Evolutionary conservation across 306 rosid genomes (phyloP).

Genomic region (Quercus cerris): DNA sequence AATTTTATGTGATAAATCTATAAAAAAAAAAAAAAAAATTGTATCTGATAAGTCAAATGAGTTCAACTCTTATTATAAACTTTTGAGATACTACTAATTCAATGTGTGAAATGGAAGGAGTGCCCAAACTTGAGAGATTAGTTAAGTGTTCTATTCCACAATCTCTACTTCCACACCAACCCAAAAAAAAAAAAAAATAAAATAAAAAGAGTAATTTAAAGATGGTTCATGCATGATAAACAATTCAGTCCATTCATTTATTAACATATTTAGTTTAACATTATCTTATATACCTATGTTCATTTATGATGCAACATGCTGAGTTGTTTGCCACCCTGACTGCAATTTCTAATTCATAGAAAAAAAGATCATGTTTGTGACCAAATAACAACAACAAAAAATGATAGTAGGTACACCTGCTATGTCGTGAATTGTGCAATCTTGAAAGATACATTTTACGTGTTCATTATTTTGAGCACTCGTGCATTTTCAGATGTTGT

Average conservation of each 20-base stretch:
- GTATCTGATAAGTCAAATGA: no score
- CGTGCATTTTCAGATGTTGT: not conserved
- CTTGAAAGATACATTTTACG: not conserved
- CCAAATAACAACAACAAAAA: not conserved
- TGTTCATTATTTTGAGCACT: not conserved
- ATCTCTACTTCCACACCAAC: no score
- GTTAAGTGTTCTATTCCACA: no score
- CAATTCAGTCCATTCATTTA: not conserved
- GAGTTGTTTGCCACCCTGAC: constrained; percentile 48
- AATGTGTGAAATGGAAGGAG: no score
- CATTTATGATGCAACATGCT: constrained; percentile 27
- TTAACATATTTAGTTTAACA: not conserved
- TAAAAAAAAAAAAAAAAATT: no score
- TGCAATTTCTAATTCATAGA: constrained; percentile 5
- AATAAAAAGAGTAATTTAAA: no score
- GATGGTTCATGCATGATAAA: not conserved
- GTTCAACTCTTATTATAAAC: no score
- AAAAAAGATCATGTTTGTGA: constrained; percentile 32
- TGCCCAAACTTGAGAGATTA: no score
- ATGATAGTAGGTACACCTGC: not conserved
- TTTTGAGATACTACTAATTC: no score
- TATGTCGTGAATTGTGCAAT: constrained; percentile 3
- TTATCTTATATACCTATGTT: constrained; percentile 7
- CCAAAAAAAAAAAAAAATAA: no score
- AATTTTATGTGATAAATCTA: no score